Percentiles rank a stretch among this genome's conserved stretches.
phyloP scores from a whole-genome alignment of 2,329 filamentous ascomycete genomes.

The Cytospora paraplurivora region DNA sequence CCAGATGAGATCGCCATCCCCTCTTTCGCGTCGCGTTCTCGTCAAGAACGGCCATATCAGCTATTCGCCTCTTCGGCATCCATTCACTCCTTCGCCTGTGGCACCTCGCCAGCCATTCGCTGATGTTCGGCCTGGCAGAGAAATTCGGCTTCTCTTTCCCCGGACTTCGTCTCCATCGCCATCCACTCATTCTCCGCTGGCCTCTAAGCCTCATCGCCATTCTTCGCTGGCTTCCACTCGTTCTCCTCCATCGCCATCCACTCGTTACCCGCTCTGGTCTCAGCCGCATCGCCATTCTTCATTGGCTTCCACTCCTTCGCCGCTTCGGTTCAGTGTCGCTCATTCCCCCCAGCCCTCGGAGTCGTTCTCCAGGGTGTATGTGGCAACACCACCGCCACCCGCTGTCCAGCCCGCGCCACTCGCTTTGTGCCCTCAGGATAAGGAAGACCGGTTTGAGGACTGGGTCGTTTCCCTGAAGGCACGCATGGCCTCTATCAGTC shows the following conservation, averaged over 20 bases:
- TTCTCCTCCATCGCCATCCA: no score
- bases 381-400: neutral
- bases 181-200: no score
- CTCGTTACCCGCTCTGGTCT: neutral
- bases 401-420: neutral
- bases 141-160: neutral
- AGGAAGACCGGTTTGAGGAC: neutral
- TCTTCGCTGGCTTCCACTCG: no score
- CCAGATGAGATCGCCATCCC: neutral
- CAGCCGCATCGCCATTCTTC: neutral
- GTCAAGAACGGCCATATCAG: neutral
- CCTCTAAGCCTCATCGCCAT: no score
- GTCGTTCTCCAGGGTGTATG: neutral
- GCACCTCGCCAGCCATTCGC: neutral
- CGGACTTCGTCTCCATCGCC: neutral
- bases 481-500: neutral
- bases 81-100: neutral
- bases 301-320: neutral
- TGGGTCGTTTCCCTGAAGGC: neutral
- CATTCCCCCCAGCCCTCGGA: neutral
- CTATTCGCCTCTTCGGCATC: neutral
- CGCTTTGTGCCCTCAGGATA: constrained; percentile 1
- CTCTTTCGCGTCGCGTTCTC: neutral
- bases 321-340: neutral
- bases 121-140: neutral